Percentiles rank a stretch among this genome's conserved stretches.
Evolutionary conservation across 164 flowering plant genomes (phyloP).

Genomic region (Magnolia changhungtana): DNA sequence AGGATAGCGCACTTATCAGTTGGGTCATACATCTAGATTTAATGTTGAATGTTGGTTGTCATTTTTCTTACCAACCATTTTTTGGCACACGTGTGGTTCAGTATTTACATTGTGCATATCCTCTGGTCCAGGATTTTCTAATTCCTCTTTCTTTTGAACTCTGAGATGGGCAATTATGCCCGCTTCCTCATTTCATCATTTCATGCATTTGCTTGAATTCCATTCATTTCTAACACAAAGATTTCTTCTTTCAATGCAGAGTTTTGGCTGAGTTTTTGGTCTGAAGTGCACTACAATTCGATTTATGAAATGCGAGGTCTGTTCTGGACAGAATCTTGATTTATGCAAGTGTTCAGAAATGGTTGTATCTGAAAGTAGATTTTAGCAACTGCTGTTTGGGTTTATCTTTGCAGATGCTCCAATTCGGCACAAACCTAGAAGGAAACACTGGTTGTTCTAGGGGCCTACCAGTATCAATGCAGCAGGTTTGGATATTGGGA

Average conservation of each 20-base stretch:
- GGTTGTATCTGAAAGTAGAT: neutral
- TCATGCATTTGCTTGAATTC: neutral
- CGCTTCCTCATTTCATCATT: neutral
- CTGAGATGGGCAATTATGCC: neutral
- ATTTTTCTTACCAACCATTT: too few relatives aligned
- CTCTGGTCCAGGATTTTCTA: too few relatives aligned
- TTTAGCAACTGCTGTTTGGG: neutral
- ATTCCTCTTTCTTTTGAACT: neutral
- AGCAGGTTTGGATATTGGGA: neutral
- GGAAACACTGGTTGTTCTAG: slow-evolving; percentile 86
- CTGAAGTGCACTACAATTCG: slow-evolving; percentile 95
- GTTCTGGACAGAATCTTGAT: slow-evolving; percentile 14
- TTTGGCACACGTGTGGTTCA: too few relatives aligned
- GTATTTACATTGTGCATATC: too few relatives aligned
- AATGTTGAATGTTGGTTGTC: too few relatives aligned
- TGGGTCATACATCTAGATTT: too few relatives aligned
- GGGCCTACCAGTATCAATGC: neutral
- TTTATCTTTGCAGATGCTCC: slow-evolving; percentile 48
- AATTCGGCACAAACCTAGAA: slow-evolving; percentile 48
- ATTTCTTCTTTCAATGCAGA: slow-evolving; percentile 39
- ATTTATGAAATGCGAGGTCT: slow-evolving; percentile 66
- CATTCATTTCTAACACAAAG: neutral
- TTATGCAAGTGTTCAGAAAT: neutral
- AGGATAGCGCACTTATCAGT: too few relatives aligned
- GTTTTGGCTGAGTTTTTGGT: slow-evolving; percentile 93